These are phyloP conservation scores for Citrus cavaleriei DNA, from an alignment of 345 rosid species.

Conservation along the genomic window DNA sequence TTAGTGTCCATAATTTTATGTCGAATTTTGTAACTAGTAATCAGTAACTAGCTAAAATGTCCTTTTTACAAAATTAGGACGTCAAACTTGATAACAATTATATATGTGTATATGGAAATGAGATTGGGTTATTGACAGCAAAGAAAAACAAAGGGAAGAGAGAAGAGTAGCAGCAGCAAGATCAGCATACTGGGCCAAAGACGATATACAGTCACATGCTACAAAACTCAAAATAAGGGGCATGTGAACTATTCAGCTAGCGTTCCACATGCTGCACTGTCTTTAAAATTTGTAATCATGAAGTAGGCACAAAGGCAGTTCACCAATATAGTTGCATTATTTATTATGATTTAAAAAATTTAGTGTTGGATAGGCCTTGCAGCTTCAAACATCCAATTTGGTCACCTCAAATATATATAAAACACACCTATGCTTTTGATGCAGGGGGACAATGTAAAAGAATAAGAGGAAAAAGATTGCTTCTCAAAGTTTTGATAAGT, in stretches of 20 bases:
- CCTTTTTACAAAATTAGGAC: background rate
- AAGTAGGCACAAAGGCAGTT: background rate
- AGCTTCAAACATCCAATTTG: conserved; percentile 5
- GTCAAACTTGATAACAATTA: background rate
- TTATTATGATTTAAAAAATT: background rate
- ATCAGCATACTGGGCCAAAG: conserved; percentile 5
- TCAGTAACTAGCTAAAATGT: too few relatives aligned
- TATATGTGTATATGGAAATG: background rate
- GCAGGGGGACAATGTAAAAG: background rate
- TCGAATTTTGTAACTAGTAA: too few relatives aligned
- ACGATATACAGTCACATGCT: conserved; percentile 4
- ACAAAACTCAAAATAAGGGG: background rate
- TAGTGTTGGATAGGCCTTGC: background rate
- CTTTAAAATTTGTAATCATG: conserved; percentile 5
- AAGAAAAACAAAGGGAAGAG: background rate
- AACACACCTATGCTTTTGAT: background rate
- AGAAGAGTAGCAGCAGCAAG: background rate
- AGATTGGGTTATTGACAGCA: background rate
- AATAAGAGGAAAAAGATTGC: background rate
- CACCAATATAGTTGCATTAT: conserved; percentile 4
- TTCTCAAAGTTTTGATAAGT: background rate
- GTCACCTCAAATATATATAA: background rate
- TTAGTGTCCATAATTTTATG: background rate
- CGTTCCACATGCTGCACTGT: conserved; percentile 18
- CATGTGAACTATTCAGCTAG: background rate